Evolutionary conservation across 768 basidiomycete species (phyloP).

Genomic region (Tricholomella constricta): DNA sequence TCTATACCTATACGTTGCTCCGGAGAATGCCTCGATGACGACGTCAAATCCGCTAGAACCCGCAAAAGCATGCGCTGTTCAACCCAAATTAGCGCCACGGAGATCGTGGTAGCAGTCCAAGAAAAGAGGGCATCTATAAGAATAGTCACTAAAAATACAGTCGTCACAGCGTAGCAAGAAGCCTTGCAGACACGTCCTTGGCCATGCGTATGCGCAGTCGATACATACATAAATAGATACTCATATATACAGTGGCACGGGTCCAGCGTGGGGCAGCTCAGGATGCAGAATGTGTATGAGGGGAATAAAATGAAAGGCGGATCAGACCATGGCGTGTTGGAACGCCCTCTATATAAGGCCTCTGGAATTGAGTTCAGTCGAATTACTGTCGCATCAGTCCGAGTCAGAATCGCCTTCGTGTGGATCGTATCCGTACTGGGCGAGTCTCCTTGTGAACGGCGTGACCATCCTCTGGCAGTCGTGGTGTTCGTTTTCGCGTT

Average conservation of each 20-base stretch:
- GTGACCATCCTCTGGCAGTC: slow-evolving; percentile 16
- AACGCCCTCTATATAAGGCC: too few species aligned
- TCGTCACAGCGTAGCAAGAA: not conserved
- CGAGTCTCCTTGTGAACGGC: slow-evolving; percentile 18
- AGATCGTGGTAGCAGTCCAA: not conserved
- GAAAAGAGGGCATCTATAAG: not conserved
- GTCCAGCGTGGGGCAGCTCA: not conserved
- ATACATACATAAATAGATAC: not conserved
- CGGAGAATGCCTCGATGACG: not conserved
- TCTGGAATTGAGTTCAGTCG: not conserved
- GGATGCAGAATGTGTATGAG: not conserved
- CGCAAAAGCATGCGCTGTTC: not conserved
- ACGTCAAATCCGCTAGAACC: not conserved
- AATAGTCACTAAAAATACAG: slow-evolving; percentile 9
- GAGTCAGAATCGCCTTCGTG: slow-evolving; percentile 16
- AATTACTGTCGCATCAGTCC: slow-evolving; percentile 1
- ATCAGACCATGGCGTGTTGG: not conserved
- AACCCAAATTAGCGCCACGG: not conserved
- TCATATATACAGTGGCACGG: not conserved
- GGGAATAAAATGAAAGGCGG: not conserved
- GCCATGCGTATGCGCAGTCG: not conserved
- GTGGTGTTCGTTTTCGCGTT: slow-evolving; percentile 5
- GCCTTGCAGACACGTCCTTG: not conserved
- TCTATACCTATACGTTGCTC: not conserved
- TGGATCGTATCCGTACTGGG: slow-evolving; percentile 19